Conservation (phyloP, 306 rosid genomes). For the Hippophae gyantsensis region DNA sequence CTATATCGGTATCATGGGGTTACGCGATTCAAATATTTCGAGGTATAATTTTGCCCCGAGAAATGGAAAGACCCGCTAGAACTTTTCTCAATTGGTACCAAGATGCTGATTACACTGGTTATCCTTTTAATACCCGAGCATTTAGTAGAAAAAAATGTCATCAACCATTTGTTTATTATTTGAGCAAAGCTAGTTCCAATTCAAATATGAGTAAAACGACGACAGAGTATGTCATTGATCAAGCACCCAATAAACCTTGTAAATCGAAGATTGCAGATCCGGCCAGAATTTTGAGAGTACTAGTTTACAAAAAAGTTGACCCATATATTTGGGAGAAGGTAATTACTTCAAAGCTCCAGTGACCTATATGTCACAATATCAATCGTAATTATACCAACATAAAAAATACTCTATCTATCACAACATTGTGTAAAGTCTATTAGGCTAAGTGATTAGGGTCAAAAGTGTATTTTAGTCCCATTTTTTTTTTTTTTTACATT, state of each 20-base stretch:
- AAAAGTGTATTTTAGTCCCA: no score
- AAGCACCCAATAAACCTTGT: conserved; percentile 22
- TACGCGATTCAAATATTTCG: conserved; percentile 62
- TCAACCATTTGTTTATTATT: conserved; percentile 43
- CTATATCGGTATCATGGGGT: conserved; percentile 65
- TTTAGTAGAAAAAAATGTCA: conserved; percentile 36
- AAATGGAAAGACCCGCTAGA: conserved; percentile 55
- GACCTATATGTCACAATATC: no score
- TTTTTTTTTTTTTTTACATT: no score
- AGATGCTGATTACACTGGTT: conserved; percentile 32
- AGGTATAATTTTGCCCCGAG: conserved; percentile 42
- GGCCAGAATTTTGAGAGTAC: conserved; percentile 24
- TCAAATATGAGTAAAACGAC: conserved; percentile 12
- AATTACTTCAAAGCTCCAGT: background rate
- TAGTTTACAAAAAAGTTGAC: conserved; percentile 40
- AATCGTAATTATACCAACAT: no score
- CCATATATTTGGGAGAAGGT: conserved; percentile 64
- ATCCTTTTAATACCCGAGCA: conserved; percentile 51
- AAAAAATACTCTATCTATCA: no score
- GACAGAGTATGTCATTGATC: conserved; percentile 25
- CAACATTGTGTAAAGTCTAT: no score
- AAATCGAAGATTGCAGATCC: conserved; percentile 55
- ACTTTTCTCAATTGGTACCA: conserved; percentile 61
- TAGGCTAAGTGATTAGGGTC: no score
- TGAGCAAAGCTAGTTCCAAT: conserved; percentile 11